These are phyloP conservation scores for Trichomonascus vanleenenianus DNA, from an alignment of 805 yeast genomes.

Conservation along the genomic window DNA sequence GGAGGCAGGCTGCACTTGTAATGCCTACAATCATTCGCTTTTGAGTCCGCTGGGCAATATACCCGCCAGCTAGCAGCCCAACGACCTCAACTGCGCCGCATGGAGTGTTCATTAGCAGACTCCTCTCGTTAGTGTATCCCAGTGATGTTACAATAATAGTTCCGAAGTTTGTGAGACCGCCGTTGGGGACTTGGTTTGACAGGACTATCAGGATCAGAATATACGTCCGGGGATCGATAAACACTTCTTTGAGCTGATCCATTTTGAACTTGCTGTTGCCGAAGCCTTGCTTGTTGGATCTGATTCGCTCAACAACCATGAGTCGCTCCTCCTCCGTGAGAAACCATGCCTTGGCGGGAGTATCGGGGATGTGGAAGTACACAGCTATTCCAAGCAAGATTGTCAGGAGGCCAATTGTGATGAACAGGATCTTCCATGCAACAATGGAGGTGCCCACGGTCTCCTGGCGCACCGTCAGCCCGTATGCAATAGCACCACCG, in stretches of 20 bases:
- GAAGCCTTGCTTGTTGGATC: slow-evolving; percentile 48
- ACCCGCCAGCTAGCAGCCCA: slow-evolving; percentile 3
- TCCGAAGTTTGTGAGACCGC: slow-evolving; percentile 45
- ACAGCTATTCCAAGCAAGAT: slow-evolving; percentile 29
- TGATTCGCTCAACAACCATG: slow-evolving; percentile 45
- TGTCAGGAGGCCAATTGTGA: slow-evolving; percentile 51
- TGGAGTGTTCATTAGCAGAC: slow-evolving; percentile 11
- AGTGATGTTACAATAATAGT: slow-evolving; percentile 29
- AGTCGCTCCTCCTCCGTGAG: slow-evolving; percentile 38
- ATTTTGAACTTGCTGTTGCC: slow-evolving; percentile 47
- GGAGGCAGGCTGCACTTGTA: slow-evolving; percentile 39
- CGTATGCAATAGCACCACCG: slow-evolving; percentile 45
- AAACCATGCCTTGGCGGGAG: slow-evolving; percentile 43
- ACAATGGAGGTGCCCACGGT: slow-evolving; percentile 28
- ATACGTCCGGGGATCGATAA: slow-evolving; percentile 44
- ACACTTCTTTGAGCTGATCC: slow-evolving; percentile 45
- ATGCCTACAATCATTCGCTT: slow-evolving; percentile 32
- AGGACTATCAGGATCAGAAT: slow-evolving; percentile 35
- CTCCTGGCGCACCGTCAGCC: slow-evolving; percentile 20
- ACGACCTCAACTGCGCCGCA: slow-evolving; percentile 12
- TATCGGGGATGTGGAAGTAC: slow-evolving; percentile 39
- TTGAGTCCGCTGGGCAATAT: slow-evolving; percentile 5
- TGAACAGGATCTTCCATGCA: slow-evolving; percentile 48
- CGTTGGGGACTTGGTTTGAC: slow-evolving; percentile 40
- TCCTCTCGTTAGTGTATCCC: slow-evolving; percentile 7